Evolutionary conservation across 2,329 filamentous ascomycete genomes (phyloP).

Genomic region (Metarhizium humberi): DNA sequence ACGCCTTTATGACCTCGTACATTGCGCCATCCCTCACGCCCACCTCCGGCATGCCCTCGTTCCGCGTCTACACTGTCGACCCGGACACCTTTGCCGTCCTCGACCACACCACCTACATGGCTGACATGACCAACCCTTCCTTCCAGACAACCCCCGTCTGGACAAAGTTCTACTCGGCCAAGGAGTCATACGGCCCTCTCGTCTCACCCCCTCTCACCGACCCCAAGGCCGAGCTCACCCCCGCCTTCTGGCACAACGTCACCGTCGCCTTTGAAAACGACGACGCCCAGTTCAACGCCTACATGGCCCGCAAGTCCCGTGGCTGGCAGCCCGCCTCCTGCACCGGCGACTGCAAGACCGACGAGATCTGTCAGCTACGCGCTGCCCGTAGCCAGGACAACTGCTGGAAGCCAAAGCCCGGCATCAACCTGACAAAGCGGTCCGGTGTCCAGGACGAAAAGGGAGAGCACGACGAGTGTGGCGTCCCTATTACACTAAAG

Average conservation of each 20-base stretch:
- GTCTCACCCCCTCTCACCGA: conserved; percentile 30
- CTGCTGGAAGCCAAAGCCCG: conserved; percentile 30
- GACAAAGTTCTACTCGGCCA: conserved; percentile 47
- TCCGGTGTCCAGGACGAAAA: conserved; percentile 7
- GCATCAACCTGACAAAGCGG: conserved; percentile 24
- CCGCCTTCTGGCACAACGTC: conserved; percentile 50
- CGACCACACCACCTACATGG: conserved; percentile 44
- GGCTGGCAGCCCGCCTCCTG: conserved; percentile 34
- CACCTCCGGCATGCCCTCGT: conserved; percentile 44
- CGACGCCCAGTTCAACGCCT: conserved; percentile 33
- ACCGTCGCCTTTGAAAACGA: conserved; percentile 37
- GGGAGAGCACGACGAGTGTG: conserved; percentile 19
- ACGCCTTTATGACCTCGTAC: conserved; percentile 42
- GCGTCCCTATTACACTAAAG: conserved; percentile 17
- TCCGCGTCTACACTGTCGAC: conserved; percentile 50
- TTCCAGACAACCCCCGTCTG: conserved; percentile 40
- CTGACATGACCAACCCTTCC: conserved; percentile 35
- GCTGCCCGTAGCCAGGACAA: conserved; percentile 43
- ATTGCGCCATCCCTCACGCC: conserved; percentile 46
- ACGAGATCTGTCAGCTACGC: conserved; percentile 43
- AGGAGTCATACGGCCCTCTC: conserved; percentile 39
- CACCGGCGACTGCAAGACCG: conserved; percentile 28
- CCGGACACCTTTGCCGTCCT: conserved; percentile 45
- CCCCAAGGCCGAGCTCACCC: conserved; percentile 36
- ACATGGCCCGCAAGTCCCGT: conserved; percentile 36